These are phyloP conservation scores for Leptographium galeiforme DNA, from an alignment of 2,329 filamentous ascomycete genomes.

Conservation along the genomic window DNA sequence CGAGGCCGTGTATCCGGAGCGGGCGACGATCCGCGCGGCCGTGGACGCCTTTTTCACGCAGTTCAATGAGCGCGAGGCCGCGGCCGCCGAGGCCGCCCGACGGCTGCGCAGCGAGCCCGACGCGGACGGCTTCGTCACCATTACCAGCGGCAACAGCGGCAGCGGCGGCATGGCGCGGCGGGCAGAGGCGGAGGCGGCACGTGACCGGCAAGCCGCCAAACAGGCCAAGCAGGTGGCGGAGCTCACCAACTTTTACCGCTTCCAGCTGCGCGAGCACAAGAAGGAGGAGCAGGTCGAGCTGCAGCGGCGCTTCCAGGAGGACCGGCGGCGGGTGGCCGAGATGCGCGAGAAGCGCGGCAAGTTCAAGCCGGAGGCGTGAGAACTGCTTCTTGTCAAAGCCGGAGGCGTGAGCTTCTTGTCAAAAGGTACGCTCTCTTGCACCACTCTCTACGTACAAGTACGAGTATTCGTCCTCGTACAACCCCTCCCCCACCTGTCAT, in stretches of 20 bases:
- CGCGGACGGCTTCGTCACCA: conserved; percentile 90
- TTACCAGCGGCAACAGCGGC: conserved; percentile 66
- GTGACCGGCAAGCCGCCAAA: conserved; percentile 48
- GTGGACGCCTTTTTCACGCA: conserved; percentile 78
- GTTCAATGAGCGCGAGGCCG: conserved; percentile 61
- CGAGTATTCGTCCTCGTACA: too few species aligned
- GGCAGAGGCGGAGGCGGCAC: conserved; percentile 53
- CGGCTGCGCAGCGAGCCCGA: conserved; percentile 67
- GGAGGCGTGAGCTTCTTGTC: too few species aligned
- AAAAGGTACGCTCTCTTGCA: too few species aligned
- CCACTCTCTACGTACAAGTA: too few species aligned
- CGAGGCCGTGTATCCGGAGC: conserved; percentile 56
- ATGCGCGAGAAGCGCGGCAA: conserved; percentile 56
- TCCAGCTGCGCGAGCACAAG: conserved; percentile 67
- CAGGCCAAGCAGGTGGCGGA: conserved; percentile 44
- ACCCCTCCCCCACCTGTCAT: conserved; percentile 6
- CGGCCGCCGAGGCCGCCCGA: conserved; percentile 47
- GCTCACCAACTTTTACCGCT: conserved; percentile 67
- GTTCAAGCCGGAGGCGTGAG: conserved; percentile 37
- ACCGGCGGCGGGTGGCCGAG: conserved; percentile 55
- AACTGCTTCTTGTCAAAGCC: too few species aligned
- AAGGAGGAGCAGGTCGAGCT: conserved; percentile 62
- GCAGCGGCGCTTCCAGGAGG: conserved; percentile 61
- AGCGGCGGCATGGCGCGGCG: conserved; percentile 61
- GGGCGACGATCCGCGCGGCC: conserved; percentile 49